phyloP scores from a whole-genome alignment of 305 asterid species.

The Euphrasia arctica region DNA sequence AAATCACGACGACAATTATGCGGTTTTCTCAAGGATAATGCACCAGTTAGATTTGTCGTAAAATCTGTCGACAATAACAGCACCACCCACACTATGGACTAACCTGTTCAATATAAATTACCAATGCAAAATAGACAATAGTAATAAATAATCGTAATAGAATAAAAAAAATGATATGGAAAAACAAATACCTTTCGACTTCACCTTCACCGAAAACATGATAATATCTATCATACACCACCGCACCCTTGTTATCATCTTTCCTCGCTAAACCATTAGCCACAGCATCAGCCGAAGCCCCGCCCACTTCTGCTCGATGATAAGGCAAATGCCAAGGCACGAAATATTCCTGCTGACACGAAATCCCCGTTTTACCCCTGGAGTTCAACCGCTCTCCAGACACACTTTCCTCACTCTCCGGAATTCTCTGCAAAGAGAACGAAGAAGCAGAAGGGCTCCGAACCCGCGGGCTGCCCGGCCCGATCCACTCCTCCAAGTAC shows the following conservation, averaged over 20 bases:
- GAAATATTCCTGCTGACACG: constrained; percentile 74
- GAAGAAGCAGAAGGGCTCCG: constrained; percentile 45
- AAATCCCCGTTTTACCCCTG: constrained; percentile 26
- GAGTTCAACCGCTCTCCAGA: constrained; percentile 31
- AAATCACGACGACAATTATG: constrained; percentile 14
- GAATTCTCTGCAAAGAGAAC: constrained; percentile 64
- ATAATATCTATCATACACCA: background rate
- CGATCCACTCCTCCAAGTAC: constrained; percentile 84
- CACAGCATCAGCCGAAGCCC: constrained; percentile 78
- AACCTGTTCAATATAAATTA: constrained; percentile 41
- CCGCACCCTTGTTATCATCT: constrained; percentile 42
- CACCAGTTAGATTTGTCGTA: constrained; percentile 97
- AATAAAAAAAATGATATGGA: background rate
- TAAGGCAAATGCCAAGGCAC: constrained; percentile 45
- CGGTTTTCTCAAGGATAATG: constrained; percentile 78
- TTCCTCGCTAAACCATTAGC: constrained; percentile 85
- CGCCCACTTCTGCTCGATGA: constrained; percentile 78
- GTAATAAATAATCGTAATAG: no score
- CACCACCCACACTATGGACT: constrained; percentile 56
- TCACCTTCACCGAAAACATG: constrained; percentile 97
- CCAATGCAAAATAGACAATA: background rate
- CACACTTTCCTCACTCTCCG: constrained; percentile 61
- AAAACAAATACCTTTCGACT: constrained; percentile 65
- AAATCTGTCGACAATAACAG: constrained; percentile 70
- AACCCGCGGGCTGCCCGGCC: constrained; percentile 74